Evolutionary conservation across 306 rosid genomes (phyloP), one percentile per base, ranked within the genome.

Genomic region (Gastrolobium villosum): DNA sequence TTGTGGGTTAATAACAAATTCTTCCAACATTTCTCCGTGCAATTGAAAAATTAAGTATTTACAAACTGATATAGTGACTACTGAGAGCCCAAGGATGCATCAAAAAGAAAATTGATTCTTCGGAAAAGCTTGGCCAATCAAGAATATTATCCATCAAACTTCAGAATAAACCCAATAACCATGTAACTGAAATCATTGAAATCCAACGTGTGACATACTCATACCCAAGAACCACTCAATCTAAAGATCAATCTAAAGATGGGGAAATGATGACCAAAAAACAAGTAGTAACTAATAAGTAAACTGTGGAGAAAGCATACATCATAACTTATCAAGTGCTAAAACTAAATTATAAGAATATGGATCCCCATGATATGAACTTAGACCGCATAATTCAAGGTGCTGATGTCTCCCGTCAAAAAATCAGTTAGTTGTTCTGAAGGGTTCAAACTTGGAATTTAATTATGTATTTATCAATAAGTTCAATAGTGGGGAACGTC

Each of bases 211-310:
- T 30, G 56, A 28, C 26, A 20, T 20, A 20, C 26, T 20, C 73
- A 65, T 39, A 49, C 65, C 50, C 40, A 71, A 20, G n/a, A 61
- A 63, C 36, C 68, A 76, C 39, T 62, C 60, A 50, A 49, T 40
- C 67, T 66, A 52, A 82, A 70, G 65, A 70, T 62, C 60, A 50
- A 49, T 40, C 67, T 66, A 52, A 82, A 70, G 65, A 70, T n/a
- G 9, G 52, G 10, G 74, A 44, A 63, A 70, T 65, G 65, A 28
- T 46, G 75, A 64, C 11, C 74, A 37, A 55, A 37, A 45, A 44
- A 61, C 2, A 2, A 46, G 5, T 15, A 55, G 60, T 2, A 70
- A 46, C 37, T 43, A 70, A 54, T 4, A 71, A 20, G 72, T 72
- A 32, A 71, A 72, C 48, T 9, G 63, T 36, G 46, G 59, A 56